phyloP scores from a whole-genome alignment of 73 alveolate species.

The Uronychia setigera region DNA sequence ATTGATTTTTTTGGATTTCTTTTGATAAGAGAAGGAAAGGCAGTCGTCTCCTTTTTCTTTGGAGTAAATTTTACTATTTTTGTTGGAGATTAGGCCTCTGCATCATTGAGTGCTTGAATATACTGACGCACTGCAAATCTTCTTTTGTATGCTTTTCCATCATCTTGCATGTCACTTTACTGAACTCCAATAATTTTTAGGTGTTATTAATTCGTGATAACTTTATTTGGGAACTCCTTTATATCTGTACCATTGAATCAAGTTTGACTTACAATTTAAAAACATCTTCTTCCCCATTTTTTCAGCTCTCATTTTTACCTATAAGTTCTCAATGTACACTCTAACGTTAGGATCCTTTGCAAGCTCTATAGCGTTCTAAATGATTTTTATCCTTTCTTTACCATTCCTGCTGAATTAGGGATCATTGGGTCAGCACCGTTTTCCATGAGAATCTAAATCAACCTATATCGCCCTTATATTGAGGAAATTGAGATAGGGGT shows the following conservation, averaged over 20 bases:
- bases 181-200: not conserved
- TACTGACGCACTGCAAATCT: not conserved
- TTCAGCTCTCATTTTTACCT: not conserved
- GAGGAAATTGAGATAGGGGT: not conserved
- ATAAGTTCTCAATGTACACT: not conserved
- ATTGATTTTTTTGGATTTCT: too few relatives aligned
- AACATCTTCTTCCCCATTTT: not conserved
- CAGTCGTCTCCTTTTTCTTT: too few relatives aligned
- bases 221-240: not conserved
- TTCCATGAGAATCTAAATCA: not conserved
- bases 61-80: too few relatives aligned
- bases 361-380: not conserved
- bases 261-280: not conserved
- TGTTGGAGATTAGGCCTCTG: too few relatives aligned
- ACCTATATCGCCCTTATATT: not conserved
- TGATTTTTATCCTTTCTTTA: too few relatives aligned
- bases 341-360: not conserved
- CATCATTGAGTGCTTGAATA: not conserved
- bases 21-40: too few relatives aligned
- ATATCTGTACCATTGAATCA: not conserved
- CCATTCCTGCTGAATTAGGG: too few relatives aligned
- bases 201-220: not conserved
- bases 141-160: not conserved
- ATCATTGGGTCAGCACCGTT: not conserved
- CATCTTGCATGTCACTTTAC: not conserved